Percentiles rank a stretch among this genome's conserved stretches.
Conservation (phyloP, 805 yeast species). For the Myxozyma nipponensis region DNA sequence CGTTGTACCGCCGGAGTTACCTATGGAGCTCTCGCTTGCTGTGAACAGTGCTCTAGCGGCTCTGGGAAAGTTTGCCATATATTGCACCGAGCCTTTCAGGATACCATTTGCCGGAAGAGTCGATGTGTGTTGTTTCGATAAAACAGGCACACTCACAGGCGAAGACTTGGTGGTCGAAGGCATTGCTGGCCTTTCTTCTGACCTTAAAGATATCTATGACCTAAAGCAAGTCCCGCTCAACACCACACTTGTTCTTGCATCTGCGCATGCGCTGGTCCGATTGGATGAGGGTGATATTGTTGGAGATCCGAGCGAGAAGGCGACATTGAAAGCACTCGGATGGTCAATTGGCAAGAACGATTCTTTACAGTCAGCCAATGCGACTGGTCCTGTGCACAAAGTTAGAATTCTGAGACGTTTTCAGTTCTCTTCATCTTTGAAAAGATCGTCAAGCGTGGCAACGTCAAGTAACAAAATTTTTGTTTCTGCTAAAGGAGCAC, state of each 20-base stretch:
- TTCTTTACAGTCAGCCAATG: constrained; percentile 30
- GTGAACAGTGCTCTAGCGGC: constrained; percentile 90
- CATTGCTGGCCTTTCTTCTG: constrained; percentile 66
- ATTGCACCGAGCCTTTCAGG: constrained; percentile 98
- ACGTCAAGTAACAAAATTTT: constrained; percentile 47
- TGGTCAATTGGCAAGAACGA: constrained; percentile 84
- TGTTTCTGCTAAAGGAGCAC: constrained; percentile 96
- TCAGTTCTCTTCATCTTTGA: constrained; percentile 93
- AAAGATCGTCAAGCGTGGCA: constrained; percentile 76
- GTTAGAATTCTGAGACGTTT: constrained; percentile 83
- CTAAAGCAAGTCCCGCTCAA: constrained; percentile 62
- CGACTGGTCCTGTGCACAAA: constrained; percentile 35
- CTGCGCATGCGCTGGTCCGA: constrained; percentile 93
- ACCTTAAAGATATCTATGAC: constrained; percentile 46
- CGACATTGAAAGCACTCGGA: constrained; percentile 79
- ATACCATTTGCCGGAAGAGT: constrained; percentile 97
- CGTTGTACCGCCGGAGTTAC: constrained; percentile 97
- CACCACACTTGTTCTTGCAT: constrained; percentile 73
- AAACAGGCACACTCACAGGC: constrained; percentile 96
- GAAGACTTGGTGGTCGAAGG: constrained; percentile 97
- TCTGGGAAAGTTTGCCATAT: constrained; percentile 78
- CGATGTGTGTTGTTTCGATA: constrained; percentile 97
- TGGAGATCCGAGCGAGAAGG: constrained; percentile 99
- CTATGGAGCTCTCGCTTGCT: constrained; percentile 98
- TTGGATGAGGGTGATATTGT: constrained; percentile 96